Evolutionary conservation across 1,284 basidiomycete genomes (phyloP), one percentile per base, ranked within the genome.

Genomic region (Puccinia polysora): DNA sequence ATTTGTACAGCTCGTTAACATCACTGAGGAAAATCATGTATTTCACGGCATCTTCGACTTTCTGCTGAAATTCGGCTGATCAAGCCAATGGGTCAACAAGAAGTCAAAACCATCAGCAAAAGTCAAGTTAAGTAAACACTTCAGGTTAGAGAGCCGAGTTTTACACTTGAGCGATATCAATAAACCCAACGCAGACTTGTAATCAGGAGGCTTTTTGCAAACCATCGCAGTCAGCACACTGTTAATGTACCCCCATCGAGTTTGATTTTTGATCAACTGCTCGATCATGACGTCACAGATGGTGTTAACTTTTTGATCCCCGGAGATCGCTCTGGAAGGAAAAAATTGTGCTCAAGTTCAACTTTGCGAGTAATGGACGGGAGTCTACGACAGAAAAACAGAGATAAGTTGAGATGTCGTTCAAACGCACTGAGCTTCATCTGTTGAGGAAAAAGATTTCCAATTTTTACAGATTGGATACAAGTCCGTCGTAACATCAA

Each of bases 1-100:
- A 89, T 78, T 97, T 88, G 81, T 94, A 98, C 2, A 98, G 84
- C 74, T 85, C 85, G 77, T 98, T 88, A 0, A 93, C 91, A 78
- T 97, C 92, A 18, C 92, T 91, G 36, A 99, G 85, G 84, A 97
- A 99, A 79, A 99, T 96, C 80, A 98, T 89, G 78, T 98, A 99
- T 80, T 95, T 97, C 77, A 97, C 89, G 1, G 95, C 95, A 71
- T 97, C 93, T 78, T 97, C 92, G 4, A 96, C 90, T 0, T 91
- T 81, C 45, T 86, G 84, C 0, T 88, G 85, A 75, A 90, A 85
- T 8, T 83, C 83, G 30, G 86, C 90, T 92, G 76, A 50, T 32
- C n/a, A n/a, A n/a, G n/a, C n/a, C n/a, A n/a, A n/a, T 65, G 70
- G 10, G 34, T 38, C 59, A 23, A 45, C 47, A 34, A 3, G 59